phyloP scores from a whole-genome alignment of 192 early-diverging fungal species.

The Entomortierella parvispora region DNA sequence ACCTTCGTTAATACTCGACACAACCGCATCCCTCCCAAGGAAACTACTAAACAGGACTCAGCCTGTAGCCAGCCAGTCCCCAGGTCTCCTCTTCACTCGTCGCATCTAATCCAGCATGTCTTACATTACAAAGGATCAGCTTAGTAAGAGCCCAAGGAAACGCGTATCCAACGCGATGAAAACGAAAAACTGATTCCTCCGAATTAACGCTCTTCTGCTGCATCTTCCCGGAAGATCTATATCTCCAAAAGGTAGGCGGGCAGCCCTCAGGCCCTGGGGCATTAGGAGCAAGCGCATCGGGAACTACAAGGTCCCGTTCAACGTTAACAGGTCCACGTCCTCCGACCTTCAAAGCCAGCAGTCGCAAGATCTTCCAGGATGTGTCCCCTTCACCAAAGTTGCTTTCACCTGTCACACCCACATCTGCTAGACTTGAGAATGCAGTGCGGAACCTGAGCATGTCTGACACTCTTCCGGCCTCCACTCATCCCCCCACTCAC shows the following conservation, averaged over 20 bases:
- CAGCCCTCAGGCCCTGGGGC: constrained; percentile 18
- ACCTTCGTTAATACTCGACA: background rate
- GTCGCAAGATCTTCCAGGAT: constrained; percentile 45
- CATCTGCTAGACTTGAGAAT: constrained; percentile 13
- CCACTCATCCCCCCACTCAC: background rate
- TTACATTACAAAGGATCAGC: constrained; percentile 42
- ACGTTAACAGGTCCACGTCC: constrained; percentile 40
- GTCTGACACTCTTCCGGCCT: constrained; percentile 9
- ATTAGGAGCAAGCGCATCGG: background rate
- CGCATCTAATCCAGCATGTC: constrained; percentile 16
- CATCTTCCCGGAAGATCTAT: constrained; percentile 14
- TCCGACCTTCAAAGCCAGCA: constrained; percentile 35
- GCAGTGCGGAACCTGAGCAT: constrained; percentile 32
- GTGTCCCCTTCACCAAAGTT: background rate
- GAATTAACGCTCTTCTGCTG: background rate
- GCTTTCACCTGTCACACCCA: constrained; percentile 7
- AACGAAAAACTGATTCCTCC: background rate
- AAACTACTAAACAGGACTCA: background rate
- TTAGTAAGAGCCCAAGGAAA: constrained; percentile 15
- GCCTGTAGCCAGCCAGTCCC: too few relatives aligned
- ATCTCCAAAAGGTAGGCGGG: constrained; percentile 37
- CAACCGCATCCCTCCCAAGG: background rate
- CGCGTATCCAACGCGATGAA: background rate
- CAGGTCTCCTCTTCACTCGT: too few relatives aligned
- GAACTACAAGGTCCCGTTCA: constrained; percentile 35